A percentile compares a stretch with the other conserved stretches of the same genome.
Evolutionary conservation across 164 flowering plant species (phyloP).

Genomic region (Stephania japonica): DNA sequence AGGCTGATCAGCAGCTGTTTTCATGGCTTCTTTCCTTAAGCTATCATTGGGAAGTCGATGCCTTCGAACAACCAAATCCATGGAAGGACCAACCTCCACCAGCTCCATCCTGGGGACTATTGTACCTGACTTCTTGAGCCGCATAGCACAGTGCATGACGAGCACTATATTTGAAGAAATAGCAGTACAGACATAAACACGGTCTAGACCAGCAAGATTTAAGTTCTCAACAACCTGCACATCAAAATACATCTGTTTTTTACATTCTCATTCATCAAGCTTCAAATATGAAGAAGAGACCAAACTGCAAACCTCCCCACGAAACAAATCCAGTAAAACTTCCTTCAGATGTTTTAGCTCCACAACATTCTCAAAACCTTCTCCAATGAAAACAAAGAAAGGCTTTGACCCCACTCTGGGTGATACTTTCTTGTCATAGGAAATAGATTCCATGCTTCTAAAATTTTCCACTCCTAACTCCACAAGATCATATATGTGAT

Average conservation of each 20-base stretch:
- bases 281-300: background rate
- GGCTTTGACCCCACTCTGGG: constrained; percentile 82
- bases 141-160: constrained; percentile 77
- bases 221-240: constrained; percentile 73
- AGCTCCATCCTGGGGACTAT: constrained; percentile 79
- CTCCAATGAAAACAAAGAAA: constrained; percentile 76
- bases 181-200: constrained; percentile 72
- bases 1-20: constrained; percentile 41
- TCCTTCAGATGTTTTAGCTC: constrained; percentile 92
- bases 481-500: constrained; percentile 88
- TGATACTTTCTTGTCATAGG: constrained; percentile 68
- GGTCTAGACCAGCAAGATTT: constrained; percentile 83
- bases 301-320: constrained; percentile 64
- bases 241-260: constrained; percentile 1
- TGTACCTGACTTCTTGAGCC: constrained; percentile 83
- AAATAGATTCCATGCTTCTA: constrained; percentile 51
- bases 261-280: background rate
- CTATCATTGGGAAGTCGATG: constrained; percentile 80
- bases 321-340: constrained; percentile 71
- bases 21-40: constrained; percentile 75
- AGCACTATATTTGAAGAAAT: constrained; percentile 59
- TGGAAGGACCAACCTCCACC: constrained; percentile 91
- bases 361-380: constrained; percentile 74
- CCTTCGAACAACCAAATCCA: constrained; percentile 86
- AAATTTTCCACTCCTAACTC: constrained; percentile 93